Percentiles rank a stretch among this genome's conserved stretches.
These are phyloP conservation scores for Elongisporangium undulatum DNA, from an alignment of 352 stramenopile genomes.

Conservation along the genomic window DNA sequence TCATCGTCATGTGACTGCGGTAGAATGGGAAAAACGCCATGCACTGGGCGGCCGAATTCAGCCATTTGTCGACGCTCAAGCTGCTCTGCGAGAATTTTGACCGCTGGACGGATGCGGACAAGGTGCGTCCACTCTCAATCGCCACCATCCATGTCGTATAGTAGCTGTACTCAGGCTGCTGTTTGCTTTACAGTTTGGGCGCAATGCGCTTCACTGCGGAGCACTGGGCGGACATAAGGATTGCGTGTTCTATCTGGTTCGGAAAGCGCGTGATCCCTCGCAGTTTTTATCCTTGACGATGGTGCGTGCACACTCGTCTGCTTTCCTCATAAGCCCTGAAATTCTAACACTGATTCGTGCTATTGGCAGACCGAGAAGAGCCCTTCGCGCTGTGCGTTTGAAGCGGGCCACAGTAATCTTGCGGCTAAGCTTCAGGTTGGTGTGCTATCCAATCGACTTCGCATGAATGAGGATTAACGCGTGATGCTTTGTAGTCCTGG, in stretches of 20 bases:
- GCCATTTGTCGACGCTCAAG: constrained; percentile 76
- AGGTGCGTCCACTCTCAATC: constrained; percentile 24
- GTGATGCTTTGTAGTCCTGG: constrained; percentile 36
- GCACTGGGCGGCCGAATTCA: constrained; percentile 79
- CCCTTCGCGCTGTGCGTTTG: constrained; percentile 83
- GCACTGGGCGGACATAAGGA: constrained; percentile 79
- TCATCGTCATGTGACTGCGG: neutral
- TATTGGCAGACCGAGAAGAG: constrained; percentile 75
- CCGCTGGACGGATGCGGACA: constrained; percentile 76
- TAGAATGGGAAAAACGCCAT: constrained; percentile 88
- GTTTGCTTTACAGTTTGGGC: constrained; percentile 53
- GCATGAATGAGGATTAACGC: neutral
- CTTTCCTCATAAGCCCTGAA: neutral
- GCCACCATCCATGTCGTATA: too few relatives aligned
- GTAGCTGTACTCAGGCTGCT: neutral
- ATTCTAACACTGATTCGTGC: constrained; percentile 10
- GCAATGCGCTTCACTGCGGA: constrained; percentile 78
- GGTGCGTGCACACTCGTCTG: constrained; percentile 17
- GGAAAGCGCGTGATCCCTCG: constrained; percentile 56
- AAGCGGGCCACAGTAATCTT: constrained; percentile 75
- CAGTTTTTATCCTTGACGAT: constrained; percentile 71
- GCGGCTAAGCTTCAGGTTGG: constrained; percentile 63
- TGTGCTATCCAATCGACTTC: neutral
- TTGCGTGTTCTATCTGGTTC: constrained; percentile 79
- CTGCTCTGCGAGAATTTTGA: constrained; percentile 71